Percentiles rank a stretch among this genome's conserved stretches.
phyloP scores from a whole-genome alignment of 1,284 basidiomycete species.

The Amylostereum areolatum region DNA sequence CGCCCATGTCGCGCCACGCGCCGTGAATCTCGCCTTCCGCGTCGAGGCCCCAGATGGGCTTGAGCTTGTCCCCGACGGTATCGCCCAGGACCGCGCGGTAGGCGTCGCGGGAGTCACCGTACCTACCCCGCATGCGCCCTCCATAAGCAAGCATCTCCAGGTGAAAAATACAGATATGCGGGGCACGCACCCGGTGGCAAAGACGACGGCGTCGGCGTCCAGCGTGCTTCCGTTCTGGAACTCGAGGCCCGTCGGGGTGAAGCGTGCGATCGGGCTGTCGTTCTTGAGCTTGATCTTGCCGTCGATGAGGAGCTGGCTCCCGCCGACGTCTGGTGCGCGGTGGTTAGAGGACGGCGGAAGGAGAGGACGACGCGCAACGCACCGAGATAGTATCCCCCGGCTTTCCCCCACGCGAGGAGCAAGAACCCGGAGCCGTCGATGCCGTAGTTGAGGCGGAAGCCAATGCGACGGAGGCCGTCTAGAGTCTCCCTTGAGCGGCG shows the following conservation, averaged over 20 bases:
- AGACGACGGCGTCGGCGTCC: conserved; percentile 62
- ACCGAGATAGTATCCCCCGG: conserved; percentile 40
- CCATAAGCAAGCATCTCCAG: conserved; percentile 18
- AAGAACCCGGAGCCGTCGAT: conserved; percentile 48
- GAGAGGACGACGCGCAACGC: too few relatives aligned
- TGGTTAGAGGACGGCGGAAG: neutral
- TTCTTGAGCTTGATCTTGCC: conserved; percentile 73
- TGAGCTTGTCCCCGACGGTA: neutral
- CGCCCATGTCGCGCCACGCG: conserved; percentile 21
- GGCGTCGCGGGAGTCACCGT: neutral
- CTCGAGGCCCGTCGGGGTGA: conserved; percentile 48
- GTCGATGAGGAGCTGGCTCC: conserved; percentile 58
- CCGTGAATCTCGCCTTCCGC: conserved; percentile 18
- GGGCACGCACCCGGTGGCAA: conserved; percentile 51
- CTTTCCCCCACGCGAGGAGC: conserved; percentile 31
- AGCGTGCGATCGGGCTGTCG: conserved; percentile 47
- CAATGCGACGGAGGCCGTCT: conserved; percentile 48
- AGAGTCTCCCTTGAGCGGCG: conserved; percentile 39
- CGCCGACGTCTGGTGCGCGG: conserved; percentile 46
- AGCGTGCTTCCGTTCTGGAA: conserved; percentile 65
- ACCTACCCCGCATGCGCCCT: neutral
- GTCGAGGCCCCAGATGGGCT: conserved; percentile 9
- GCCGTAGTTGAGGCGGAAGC: conserved; percentile 55
- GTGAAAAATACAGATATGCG: conserved; percentile 4
- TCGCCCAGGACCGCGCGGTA: neutral